A percentile compares a stretch with the other conserved stretches of the same genome.
Conservation (phyloP, 2,329 filamentous ascomycete species). For the Didymella keratinophila region DNA sequence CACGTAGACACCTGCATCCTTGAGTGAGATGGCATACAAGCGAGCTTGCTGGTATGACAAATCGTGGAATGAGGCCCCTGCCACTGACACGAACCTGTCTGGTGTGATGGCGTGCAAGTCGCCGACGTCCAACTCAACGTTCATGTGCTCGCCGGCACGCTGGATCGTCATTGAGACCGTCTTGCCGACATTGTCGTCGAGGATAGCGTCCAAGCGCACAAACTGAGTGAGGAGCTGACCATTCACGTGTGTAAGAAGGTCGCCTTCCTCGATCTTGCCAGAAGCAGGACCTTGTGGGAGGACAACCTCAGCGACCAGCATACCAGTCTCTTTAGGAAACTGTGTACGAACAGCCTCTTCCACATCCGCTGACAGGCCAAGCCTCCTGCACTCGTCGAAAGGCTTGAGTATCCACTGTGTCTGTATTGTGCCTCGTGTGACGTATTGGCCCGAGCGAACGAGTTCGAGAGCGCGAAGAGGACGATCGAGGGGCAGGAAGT, state of each 20-base stretch:
- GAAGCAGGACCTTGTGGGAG: conserved; percentile 89
- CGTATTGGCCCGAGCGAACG: conserved; percentile 75
- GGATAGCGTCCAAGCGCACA: conserved; percentile 85
- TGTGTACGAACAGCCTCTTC: conserved; percentile 82
- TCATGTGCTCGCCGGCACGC: conserved; percentile 84
- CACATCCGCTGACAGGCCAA: conserved; percentile 85
- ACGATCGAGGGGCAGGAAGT: conserved; percentile 92
- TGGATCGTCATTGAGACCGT: conserved; percentile 84
- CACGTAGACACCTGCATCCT: conserved; percentile 81
- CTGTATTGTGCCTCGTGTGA: conserved; percentile 95
- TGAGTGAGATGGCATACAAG: conserved; percentile 88
- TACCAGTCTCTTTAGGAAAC: conserved; percentile 93
- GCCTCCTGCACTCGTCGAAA: conserved; percentile 92
- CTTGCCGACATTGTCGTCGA: conserved; percentile 85
- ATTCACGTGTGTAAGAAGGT: conserved; percentile 92
- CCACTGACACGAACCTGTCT: conserved; percentile 92
- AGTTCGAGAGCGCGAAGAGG: conserved; percentile 87
- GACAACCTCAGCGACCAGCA: conserved; percentile 96
- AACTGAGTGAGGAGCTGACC: conserved; percentile 93
- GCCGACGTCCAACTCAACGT: conserved; percentile 83
- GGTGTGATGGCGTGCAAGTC: conserved; percentile 95
- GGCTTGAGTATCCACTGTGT: conserved; percentile 97
- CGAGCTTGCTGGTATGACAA: conserved; percentile 98
- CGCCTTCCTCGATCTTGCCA: conserved; percentile 88
- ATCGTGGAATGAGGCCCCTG: conserved; percentile 93